Evolutionary conservation across 805 yeast genomes (phyloP), one percentile per base, ranked within the genome.

Genomic region (Blastobotrys mokoenaii): DNA sequence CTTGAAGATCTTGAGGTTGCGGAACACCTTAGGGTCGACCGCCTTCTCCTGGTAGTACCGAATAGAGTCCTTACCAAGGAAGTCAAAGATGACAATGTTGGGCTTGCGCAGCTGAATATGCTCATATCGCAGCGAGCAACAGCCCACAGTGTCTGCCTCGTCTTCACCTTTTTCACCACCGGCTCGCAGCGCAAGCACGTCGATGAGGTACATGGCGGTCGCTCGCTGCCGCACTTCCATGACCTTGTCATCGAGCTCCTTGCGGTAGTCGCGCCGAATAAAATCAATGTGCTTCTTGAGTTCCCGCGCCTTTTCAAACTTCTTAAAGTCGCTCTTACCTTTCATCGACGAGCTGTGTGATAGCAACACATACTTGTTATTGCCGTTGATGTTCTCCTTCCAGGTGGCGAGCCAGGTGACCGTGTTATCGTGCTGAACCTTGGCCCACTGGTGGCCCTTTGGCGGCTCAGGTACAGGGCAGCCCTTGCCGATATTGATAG

Each of bases 141-240:
- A 90, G 38, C 97, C 97, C 38, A 90, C 97, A 1, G 97, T 90
- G 62, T 90, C 97, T 2, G 97, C 97, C 61, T 89, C 97, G 54
- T 90, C 97, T 2, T 90, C 97, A 9, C 90, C 83, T 63, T 90
- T 90, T 64, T 90, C 97, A 56, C 97, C 96, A 62, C 97, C 97
- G 1, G 97, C 97, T 82, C 97, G 84, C 52, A 90, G 73, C 0
- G 97, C 97, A 58, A 90, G 81, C 2, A 82, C 79, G 68, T 90
- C 97, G 59, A 90, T 89, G 40, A 90, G 72, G 64, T 90, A 90
- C 40, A 90, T 86, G 2, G 96, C 96, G 1, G 93, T 86, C 4
- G 97, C 97, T 57, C 88, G 76, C 66, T 90, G 97, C 51, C 97
- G 74, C 45, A 84, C 86, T 43, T 78, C 73, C 95, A 86, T 90